Base-by-base conservation (phyloP, 139 green algal species). In the Desmodesmus armatus region DNA sequence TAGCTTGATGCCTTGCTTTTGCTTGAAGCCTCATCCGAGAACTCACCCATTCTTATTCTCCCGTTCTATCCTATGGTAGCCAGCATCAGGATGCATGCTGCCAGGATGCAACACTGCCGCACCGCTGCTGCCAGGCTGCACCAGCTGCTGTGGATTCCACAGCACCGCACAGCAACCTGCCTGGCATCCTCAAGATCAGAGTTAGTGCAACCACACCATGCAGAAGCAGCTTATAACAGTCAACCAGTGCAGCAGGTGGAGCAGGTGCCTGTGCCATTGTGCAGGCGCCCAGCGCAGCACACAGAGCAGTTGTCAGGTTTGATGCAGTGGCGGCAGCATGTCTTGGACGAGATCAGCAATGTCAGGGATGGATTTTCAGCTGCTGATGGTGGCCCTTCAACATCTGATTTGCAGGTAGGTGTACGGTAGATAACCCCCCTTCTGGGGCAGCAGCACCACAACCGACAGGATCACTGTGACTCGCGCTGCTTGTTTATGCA, bases 391-490 rank as follows among this genome's bases (percentile, higher is more conserved):
- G 88, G 88, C 23, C 88, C 85, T 44, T 60, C 35, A 35, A n/a
- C 31, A 23, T 51, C 29, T 35, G 81, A 83, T n/a, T 85, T 91
- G 13, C 69, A 89, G 88, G 88, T 91, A 53, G 11, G 78, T 25
- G 44, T 27, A 17, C 43, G 31, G 27, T 31, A 78, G n/a, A n/a
- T 75, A 19, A n/a, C 33, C 31, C 25, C 60, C 31, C 60, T 37
- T 2, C 33, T 5, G n/a, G n/a, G n/a, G n/a, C n/a, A n/a, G n/a
- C n/a, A n/a, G n/a, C n/a, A n/a, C 51, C 17, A 13, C 51, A 62
- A 62, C 51, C 13, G 51, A 13, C 13, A 13, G 51, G 15, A 13
- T 62, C 27, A 33, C 3, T 21, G 1, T 70, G 47, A 51, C 6
- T 3, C 3, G 55, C 13, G 3, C 15, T 43, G 40, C 4, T 25